These are phyloP conservation scores for Stachybotrys echinatus DNA, from an alignment of 2,329 filamentous ascomycete genomes.

Conservation along the genomic window DNA sequence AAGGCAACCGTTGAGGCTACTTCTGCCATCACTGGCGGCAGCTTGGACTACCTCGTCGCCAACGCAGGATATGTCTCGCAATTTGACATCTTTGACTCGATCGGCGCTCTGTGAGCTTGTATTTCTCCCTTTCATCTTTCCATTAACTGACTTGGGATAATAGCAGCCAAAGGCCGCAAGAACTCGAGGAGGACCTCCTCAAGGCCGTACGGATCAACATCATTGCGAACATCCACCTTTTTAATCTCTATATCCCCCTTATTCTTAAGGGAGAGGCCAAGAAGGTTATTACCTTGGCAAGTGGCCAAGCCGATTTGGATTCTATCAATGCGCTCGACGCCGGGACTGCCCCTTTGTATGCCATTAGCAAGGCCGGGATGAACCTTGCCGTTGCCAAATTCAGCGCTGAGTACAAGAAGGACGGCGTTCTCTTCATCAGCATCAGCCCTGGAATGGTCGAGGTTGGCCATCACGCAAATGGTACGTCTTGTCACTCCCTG, in stretches of 20 bases:
- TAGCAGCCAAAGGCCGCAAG: too few species aligned
- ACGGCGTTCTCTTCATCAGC: conserved; percentile 46
- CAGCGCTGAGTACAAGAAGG: conserved; percentile 36
- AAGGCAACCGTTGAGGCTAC: conserved; percentile 9
- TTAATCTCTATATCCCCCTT: conserved; percentile 46
- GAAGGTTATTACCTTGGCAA: conserved; percentile 46
- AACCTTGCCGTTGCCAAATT: conserved; percentile 50
- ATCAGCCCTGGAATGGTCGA: conserved; percentile 46
- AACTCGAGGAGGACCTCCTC: not conserved
- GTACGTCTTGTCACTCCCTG: conserved; percentile 7
- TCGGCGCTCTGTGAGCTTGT: conserved; percentile 16
- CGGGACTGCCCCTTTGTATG: conserved; percentile 30
- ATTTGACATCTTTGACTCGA: conserved; percentile 19
- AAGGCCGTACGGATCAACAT: conserved; percentile 38
- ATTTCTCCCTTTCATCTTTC: too few species aligned
- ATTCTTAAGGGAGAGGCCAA: conserved; percentile 42
- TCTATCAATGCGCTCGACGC: conserved; percentile 30
- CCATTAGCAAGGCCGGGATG: conserved; percentile 42
- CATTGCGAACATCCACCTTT: conserved; percentile 42
- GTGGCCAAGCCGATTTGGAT: conserved; percentile 39
- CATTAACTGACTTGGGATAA: not conserved
- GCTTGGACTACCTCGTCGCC: conserved; percentile 45
- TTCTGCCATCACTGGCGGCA: conserved; percentile 23
- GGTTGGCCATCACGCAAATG: conserved; percentile 21
- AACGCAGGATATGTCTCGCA: conserved; percentile 37